phyloP scores from a whole-genome alignment of 345 rosid genomes.

The Camelina hispida region DNA sequence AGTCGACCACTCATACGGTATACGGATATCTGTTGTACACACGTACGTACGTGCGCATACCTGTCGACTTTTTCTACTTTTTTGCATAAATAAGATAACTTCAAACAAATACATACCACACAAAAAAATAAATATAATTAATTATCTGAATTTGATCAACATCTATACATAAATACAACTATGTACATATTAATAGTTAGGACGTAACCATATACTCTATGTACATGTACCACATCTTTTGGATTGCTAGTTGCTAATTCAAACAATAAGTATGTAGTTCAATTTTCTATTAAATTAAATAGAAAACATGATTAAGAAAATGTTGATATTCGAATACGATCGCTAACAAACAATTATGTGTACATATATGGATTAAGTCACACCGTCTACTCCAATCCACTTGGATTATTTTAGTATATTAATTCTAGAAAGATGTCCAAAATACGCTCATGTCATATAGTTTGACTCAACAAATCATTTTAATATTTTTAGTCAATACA shows the following conservation, averaged over 20 bases:
- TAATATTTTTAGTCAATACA: background rate
- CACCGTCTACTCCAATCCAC: background rate
- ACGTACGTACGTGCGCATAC: conserved; percentile 4
- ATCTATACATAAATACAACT: background rate
- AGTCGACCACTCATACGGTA: conserved; percentile 8
- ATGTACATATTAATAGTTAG: background rate
- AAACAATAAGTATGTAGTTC: background rate
- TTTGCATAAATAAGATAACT: no score
- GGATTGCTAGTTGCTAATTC: background rate
- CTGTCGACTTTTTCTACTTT: background rate
- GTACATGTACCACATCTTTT: background rate
- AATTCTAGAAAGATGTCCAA: conserved; percentile 14
- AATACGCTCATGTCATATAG: conserved; percentile 19
- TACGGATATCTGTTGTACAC: conserved; percentile 6
- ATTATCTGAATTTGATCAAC: background rate
- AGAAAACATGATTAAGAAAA: background rate
- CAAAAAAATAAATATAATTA: no score
- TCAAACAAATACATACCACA: background rate
- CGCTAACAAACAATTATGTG: background rate
- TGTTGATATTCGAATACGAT: background rate
- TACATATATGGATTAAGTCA: conserved; percentile 3
- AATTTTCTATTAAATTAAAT: no score
- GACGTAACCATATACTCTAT: background rate
- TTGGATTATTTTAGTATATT: conserved; percentile 19
- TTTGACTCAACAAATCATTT: conserved; percentile 30